These are phyloP conservation scores for Solanum gracilifrons DNA, from an alignment of 257 asterid species.

Conservation along the genomic window DNA sequence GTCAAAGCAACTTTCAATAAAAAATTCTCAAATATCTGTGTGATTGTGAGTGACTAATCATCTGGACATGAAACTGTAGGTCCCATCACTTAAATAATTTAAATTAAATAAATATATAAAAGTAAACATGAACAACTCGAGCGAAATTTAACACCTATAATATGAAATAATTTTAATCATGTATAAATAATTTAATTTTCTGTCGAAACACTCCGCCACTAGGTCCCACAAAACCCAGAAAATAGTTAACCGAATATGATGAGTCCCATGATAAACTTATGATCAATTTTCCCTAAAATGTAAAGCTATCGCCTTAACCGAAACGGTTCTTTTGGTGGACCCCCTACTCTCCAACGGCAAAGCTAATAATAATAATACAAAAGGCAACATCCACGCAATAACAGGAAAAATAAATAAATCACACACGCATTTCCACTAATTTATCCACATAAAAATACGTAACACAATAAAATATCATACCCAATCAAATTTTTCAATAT, in stretches of 20 bases:
- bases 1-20: neutral
- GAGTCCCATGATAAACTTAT: neutral
- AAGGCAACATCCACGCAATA: neutral
- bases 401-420: neutral
- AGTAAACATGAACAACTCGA: too few species aligned
- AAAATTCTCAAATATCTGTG: neutral
- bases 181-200: too few species aligned
- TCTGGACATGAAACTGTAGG: neutral
- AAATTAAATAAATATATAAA: too few species aligned
- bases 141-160: too few species aligned
- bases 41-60: neutral
- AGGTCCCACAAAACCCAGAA: neutral
- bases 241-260: neutral
- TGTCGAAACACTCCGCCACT: neutral
- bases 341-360: conserved; percentile 9
- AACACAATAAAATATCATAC: neutral
- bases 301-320: neutral
- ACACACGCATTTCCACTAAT: neutral
- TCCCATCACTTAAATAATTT: neutral
- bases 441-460: neutral
- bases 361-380: neutral
- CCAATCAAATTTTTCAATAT: neutral
- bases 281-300: neutral
- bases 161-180: too few species aligned
- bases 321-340: conserved; percentile 19